Evolutionary conservation across 1,284 basidiomycete genomes (phyloP).

Genomic region (Puccinia triticina): DNA sequence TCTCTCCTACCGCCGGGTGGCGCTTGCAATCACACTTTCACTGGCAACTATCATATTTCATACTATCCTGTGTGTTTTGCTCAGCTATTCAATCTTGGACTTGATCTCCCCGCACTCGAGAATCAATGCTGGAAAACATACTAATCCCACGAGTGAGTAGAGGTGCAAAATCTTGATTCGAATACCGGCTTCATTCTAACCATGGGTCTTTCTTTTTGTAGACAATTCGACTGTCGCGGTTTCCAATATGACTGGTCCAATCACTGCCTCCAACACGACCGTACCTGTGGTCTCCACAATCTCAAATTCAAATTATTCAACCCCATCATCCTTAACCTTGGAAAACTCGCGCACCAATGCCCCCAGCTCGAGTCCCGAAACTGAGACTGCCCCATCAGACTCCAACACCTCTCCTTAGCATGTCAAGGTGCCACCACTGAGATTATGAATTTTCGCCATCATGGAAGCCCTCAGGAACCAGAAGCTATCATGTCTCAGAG

Average conservation of each 20-base stretch:
- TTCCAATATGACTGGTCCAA: not conserved
- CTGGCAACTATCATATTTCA: conserved; percentile 33
- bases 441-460: not conserved
- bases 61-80: conserved; percentile 30
- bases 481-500: not conserved
- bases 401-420: not conserved
- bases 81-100: conserved; percentile 36
- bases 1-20: not conserved
- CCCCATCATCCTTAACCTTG: not conserved
- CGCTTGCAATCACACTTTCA: conserved; percentile 9
- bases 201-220: not conserved
- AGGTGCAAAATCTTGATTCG: not conserved
- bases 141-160: not conserved
- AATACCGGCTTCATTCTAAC: not conserved
- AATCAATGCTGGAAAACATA: conserved; percentile 27
- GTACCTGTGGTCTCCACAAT: not conserved
- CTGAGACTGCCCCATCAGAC: not conserved
- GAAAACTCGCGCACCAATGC: not conserved
- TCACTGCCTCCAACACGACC: not conserved
- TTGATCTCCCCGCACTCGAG: conserved; percentile 36
- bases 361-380: not conserved
- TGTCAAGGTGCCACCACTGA: not conserved
- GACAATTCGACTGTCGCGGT: not conserved
- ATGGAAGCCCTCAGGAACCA: not conserved
- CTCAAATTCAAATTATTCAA: not conserved